Base-by-base conservation (phyloP, 768 basidiomycete species). In the Steccherinum ochraceum region DNA sequence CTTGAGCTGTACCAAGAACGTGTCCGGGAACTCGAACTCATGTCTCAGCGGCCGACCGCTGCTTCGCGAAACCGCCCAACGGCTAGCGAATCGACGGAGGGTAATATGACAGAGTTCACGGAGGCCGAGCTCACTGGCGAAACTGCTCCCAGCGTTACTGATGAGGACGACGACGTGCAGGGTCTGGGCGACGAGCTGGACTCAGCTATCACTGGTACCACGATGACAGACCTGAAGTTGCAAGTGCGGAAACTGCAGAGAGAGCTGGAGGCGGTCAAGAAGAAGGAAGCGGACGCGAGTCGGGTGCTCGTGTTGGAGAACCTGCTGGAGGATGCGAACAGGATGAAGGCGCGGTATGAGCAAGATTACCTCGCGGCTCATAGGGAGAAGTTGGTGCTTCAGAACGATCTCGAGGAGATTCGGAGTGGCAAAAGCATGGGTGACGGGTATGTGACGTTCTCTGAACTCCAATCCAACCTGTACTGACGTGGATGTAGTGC, bases 221-320 rank as follows among this genome's bases (percentile, higher is more conserved):
- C 87, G 11, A 93, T 85, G 82, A 98, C 93, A 1, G 91, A 93
- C 63, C 72, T 97, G 55, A 96, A 94, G 64, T 73, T 97, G 24
- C 86, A 90, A 62, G 80, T 97, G 46, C 81, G 85, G 53, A 84
- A 81, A 53, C 76, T 97, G 24, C 73, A 89, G 63, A 72, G 92
- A 21, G 92, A 97, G 63, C 73, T 98, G 25, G 83, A 85, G 45
- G 77, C 81, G 4, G 76, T 86, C 25, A 76, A 76, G 65, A 83
- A 81, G 65, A 85, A 89, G 54, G 84, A 87, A 59, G 85, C 72
- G 4, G 90, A 93, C 61, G 75, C 83, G 5, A 88, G 86, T 53
- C 77, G 81, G 23, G 69, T 93, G 4, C 64, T 93, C 16, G 89
- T 95, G n/a, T 72, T 96, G 23, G 92, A 97, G 69, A 93, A 91